Base-by-base conservation (phyloP, 805 yeast species). In the Cyberlindnera maclurae region DNA sequence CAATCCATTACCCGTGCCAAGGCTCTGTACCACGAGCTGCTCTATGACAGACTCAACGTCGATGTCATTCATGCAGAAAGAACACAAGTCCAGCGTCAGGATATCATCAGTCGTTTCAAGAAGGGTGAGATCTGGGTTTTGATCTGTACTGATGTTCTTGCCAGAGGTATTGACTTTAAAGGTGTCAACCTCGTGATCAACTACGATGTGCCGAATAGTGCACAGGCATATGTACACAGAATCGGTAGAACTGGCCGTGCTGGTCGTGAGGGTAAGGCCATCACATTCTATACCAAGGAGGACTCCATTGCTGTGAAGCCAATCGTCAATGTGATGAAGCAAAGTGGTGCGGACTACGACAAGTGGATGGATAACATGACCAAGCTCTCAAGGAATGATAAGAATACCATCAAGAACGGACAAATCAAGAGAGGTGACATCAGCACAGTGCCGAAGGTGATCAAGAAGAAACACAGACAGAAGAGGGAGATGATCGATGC, bases 231-330 rank as follows among this genome's bases (percentile, higher is more conserved):
- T 59, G 96, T 93, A 33, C 99, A 93, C 62, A 77, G 99, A 65
- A 86, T 93, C 53, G 99, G 99, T 62, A 82, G 99, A 70, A 90
- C 98, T 2, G 99, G 98, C 50, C 81, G 99, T 71, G 96, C 87
- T 38, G 96, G 95, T 1, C 77, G 82, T 43, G 54, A 64, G 8
- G 98, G 99, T 41, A 73, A 72, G 50, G 97, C 97, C 0, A 76
- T 93, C 15, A 93, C 98, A 0, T 80, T 89, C 48, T 93, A 84
- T 65, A 90, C 98, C 18, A 89, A 88, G 57, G 95, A 86, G 46
- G 99, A 93, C 57, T 62, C 74, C 4, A 59, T 73, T 40, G 76
- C 83, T 2, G 72, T 93, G 33, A 83, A 84, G 57, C 83, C 93
- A 9, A 84, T 93, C 31, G 75, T 90, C 22, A 93, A 89, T 55